These are phyloP conservation scores for Rhododendron ferrugineum DNA, from an alignment of 148 eudicot species.

Conservation along the genomic window DNA sequence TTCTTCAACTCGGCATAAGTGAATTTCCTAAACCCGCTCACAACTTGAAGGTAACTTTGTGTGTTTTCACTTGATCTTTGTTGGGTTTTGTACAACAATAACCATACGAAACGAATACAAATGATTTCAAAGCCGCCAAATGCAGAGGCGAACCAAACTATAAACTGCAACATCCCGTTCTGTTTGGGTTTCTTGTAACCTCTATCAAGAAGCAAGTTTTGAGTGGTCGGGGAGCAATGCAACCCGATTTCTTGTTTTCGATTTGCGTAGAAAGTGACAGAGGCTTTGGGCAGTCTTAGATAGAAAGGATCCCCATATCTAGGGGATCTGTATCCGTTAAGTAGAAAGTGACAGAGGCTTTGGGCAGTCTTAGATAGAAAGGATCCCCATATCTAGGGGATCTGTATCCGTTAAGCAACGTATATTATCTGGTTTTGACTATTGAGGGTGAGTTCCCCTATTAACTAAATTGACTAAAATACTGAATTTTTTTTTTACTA, in stretches of 20 bases:
- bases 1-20: constrained; percentile 26
- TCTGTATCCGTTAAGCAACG: constrained; percentile 24
- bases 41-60: too few species aligned
- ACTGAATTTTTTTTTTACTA: too few species aligned
- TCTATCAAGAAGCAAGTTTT: not conserved
- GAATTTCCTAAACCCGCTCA: not conserved
- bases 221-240: constrained; percentile 4
- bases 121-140: constrained; percentile 21
- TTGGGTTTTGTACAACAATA: not conserved
- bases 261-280: too few species aligned
- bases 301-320: not conserved
- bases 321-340: constrained; percentile 22
- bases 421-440: too few species aligned
- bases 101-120: constrained; percentile 7
- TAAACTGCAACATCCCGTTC: constrained; percentile 4
- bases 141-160: constrained; percentile 18
- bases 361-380: constrained; percentile 17
- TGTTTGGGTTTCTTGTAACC: not conserved
- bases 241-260: not conserved
- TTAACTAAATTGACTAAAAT: too few species aligned
- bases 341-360: not conserved
- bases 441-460: too few species aligned
- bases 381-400: not conserved
- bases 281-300: constrained; percentile 6
- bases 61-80: not conserved